Conservation (phyloP, 306 rosid genomes). For the Cucumis hystrix region DNA sequence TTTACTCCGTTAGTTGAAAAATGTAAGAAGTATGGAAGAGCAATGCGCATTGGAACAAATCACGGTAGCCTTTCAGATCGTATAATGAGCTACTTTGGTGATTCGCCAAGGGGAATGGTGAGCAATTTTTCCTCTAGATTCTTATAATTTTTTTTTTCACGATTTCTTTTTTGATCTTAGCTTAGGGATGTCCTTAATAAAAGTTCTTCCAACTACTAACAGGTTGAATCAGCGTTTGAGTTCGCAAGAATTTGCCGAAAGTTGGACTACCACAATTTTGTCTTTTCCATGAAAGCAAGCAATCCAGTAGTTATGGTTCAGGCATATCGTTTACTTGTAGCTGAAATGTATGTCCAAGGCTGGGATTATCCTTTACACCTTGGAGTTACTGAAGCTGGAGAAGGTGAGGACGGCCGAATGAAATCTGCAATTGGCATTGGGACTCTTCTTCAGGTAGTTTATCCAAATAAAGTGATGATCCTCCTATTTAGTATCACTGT, state of each 20-base stretch:
- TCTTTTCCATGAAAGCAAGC: slow-evolving; percentile 99
- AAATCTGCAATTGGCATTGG: slow-evolving; percentile 99
- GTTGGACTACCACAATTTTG: slow-evolving; percentile 82
- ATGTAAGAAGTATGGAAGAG: slow-evolving; percentile 96
- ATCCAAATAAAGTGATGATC: neutral
- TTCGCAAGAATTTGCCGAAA: slow-evolving; percentile 96
- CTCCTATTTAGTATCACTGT: neutral
- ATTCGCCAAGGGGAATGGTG: slow-evolving; percentile 99
- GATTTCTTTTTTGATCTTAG: slow-evolving; percentile 1
- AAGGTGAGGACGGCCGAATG: slow-evolving; percentile 99
- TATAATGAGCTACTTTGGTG: slow-evolving; percentile 98
- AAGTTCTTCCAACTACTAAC: slow-evolving; percentile 23
- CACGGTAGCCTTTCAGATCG: slow-evolving; percentile 99
- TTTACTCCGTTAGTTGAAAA: slow-evolving; percentile 93
- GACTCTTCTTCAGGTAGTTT: slow-evolving; percentile 85
- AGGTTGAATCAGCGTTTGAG: slow-evolving; percentile 99
- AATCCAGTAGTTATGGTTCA: slow-evolving; percentile 98
- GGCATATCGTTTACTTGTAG: slow-evolving; percentile 87
- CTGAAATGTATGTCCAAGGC: slow-evolving; percentile 95
- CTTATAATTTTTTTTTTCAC: neutral
- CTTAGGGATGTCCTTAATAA: slow-evolving; percentile 1
- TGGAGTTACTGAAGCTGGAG: slow-evolving; percentile 99
- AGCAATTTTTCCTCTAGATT: slow-evolving; percentile 14
- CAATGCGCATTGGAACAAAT: slow-evolving; percentile 98
- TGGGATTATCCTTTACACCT: slow-evolving; percentile 98